A percentile compares a stretch with the other conserved stretches of the same genome.
phyloP scores from a whole-genome alignment of 257 asterid genomes.

The Echites panduratus region DNA sequence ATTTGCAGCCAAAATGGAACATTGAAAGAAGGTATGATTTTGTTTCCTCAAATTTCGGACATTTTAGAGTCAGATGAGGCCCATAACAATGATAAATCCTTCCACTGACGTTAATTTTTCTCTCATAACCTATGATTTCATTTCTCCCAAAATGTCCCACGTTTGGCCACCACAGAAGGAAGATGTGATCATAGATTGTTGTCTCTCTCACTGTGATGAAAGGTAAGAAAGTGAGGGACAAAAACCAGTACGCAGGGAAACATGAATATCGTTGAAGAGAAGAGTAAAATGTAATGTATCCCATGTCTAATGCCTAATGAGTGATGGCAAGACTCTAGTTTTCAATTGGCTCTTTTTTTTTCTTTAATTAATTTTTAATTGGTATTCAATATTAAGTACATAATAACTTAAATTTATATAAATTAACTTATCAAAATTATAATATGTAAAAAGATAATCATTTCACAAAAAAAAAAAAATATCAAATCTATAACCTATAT shows the following conservation, averaged over 20 bases:
- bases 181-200: slow-evolving; percentile 12
- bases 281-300: background rate
- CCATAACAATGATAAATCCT: slow-evolving; percentile 4
- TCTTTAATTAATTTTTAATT: too few species aligned
- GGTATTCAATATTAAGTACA: too few species aligned
- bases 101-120: background rate
- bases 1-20: background rate
- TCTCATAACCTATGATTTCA: slow-evolving; percentile 3
- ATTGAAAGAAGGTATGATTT: slow-evolving; percentile 24
- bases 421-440: too few species aligned
- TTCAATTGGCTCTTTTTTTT: too few species aligned
- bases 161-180: slow-evolving; percentile 6
- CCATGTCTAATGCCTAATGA: slow-evolving; percentile 30
- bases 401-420: too few species aligned
- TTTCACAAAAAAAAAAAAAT: too few species aligned
- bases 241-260: background rate
- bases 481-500: too few species aligned
- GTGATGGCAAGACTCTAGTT: slow-evolving; percentile 3
- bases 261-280: background rate
- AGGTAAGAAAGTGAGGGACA: background rate
- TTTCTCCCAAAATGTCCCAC: slow-evolving; percentile 4
- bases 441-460: too few species aligned
- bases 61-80: background rate
- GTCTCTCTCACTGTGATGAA: background rate
- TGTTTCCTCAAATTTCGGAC: slow-evolving; percentile 18